Evolutionary conservation across 2,329 filamentous ascomycete genomes (phyloP).

Genomic region (Cryphonectria parasitica): DNA sequence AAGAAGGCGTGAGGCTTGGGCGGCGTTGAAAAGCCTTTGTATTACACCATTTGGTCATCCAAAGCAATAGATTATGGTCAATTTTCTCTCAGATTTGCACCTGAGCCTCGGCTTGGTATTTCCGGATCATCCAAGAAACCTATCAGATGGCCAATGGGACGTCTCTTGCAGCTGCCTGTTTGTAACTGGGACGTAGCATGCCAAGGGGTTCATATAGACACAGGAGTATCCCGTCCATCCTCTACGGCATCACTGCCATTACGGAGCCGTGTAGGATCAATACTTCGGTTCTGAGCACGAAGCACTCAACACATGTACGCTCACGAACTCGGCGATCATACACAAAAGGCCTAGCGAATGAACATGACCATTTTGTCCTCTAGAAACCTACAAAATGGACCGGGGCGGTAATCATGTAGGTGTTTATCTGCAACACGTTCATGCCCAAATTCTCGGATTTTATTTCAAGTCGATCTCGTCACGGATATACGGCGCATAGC

Average conservation of each 20-base stretch:
- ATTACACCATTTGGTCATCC: conserved; percentile 14
- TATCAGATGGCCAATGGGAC: background rate
- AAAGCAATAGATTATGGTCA: conserved; percentile 8
- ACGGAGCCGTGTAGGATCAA: background rate
- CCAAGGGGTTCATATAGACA: background rate
- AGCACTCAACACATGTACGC: background rate
- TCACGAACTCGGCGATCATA: background rate
- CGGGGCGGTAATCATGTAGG: too few species aligned
- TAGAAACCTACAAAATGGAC: background rate
- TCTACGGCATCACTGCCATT: background rate
- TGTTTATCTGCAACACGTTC: background rate
- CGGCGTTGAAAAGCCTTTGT: conserved; percentile 4
- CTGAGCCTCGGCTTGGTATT: background rate
- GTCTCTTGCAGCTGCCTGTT: background rate
- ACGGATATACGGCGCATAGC: background rate
- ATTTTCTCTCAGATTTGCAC: background rate
- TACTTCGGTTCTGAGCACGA: background rate
- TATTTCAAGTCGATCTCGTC: conserved; percentile 4
- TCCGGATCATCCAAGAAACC: background rate
- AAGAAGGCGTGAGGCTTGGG: conserved; percentile 38
- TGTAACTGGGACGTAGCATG: background rate
- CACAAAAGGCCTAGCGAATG: background rate
- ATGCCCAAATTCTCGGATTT: background rate
- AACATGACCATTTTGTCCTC: background rate
- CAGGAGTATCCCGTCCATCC: background rate